Conservation (phyloP, 1,139 yeast species). For the Hanseniaspora gamundiae region DNA sequence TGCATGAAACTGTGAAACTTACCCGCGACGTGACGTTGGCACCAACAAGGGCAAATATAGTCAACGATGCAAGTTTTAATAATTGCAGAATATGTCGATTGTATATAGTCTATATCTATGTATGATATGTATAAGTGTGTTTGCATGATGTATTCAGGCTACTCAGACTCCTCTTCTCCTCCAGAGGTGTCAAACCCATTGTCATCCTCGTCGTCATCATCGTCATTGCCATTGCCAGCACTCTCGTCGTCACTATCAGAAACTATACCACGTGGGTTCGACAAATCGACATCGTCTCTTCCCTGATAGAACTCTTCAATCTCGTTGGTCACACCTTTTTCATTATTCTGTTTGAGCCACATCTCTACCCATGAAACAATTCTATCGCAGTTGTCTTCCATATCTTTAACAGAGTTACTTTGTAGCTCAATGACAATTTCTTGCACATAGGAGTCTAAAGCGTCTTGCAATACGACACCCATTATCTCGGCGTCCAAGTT, state of each 20-base stretch:
- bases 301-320: constrained; percentile 12
- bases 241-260: constrained; percentile 6
- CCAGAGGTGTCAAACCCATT: background rate
- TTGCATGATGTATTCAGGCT: too few relatives aligned
- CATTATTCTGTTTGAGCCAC: constrained; percentile 48
- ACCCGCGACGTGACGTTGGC: too few relatives aligned
- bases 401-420: constrained; percentile 61
- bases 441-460: constrained; percentile 65
- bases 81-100: too few relatives aligned
- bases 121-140: too few relatives aligned
- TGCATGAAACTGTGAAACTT: too few relatives aligned
- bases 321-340: constrained; percentile 32
- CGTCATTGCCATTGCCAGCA: constrained; percentile 10
- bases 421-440: constrained; percentile 71
- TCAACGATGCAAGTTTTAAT: too few relatives aligned
- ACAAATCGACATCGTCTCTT: constrained; percentile 2
- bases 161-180: background rate
- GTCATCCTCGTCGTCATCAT: constrained; percentile 6
- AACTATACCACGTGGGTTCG: background rate
- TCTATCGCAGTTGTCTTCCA: constrained; percentile 71
- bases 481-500: constrained; percentile 93
- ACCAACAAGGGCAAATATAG: too few relatives aligned
- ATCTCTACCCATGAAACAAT: constrained; percentile 58
- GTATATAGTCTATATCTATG: too few relatives aligned
- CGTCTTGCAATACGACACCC: constrained; percentile 85